A percentile compares a stretch with the other conserved stretches of the same genome.
Conservation (phyloP, 2,329 filamentous ascomycete genomes). For the Diaporthe australafricana region DNA sequence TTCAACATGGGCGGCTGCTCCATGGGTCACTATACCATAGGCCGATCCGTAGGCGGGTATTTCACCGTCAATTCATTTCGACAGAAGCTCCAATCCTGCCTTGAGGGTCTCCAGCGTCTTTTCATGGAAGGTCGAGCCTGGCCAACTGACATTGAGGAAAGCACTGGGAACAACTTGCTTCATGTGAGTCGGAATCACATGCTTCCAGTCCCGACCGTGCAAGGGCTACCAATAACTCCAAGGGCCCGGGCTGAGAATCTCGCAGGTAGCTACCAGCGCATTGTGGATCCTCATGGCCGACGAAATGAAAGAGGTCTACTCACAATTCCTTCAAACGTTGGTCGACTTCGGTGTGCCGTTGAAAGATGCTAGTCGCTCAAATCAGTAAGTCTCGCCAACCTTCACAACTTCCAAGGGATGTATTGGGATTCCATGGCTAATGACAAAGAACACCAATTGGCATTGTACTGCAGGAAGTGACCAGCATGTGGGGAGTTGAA, state of each 20-base stretch:
- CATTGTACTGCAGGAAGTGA: background rate
- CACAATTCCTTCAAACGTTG: constrained; percentile 4
- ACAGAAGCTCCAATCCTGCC: background rate
- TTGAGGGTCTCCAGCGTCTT: background rate
- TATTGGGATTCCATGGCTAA: background rate
- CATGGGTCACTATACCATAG: no score
- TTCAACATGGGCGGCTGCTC: background rate
- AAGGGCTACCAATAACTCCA: background rate
- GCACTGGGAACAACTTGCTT: background rate
- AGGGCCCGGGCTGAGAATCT: background rate
- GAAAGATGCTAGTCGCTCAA: background rate
- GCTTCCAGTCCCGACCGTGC: background rate
- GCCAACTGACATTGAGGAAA: background rate
- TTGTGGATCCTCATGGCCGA: background rate
- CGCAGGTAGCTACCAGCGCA: background rate
- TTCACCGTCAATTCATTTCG: background rate
- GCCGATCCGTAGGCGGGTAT: no score
- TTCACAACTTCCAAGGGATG: no score
- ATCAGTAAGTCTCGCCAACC: background rate
- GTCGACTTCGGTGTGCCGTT: background rate
- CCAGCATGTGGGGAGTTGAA: no score
- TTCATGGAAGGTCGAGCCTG: constrained; percentile 9
- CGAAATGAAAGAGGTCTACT: constrained; percentile 13
- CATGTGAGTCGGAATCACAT: background rate
- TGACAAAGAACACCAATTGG: background rate